phyloP scores from a whole-genome alignment of 2,329 filamentous ascomycete genomes.

The Lasiodiplodia theobromae region DNA sequence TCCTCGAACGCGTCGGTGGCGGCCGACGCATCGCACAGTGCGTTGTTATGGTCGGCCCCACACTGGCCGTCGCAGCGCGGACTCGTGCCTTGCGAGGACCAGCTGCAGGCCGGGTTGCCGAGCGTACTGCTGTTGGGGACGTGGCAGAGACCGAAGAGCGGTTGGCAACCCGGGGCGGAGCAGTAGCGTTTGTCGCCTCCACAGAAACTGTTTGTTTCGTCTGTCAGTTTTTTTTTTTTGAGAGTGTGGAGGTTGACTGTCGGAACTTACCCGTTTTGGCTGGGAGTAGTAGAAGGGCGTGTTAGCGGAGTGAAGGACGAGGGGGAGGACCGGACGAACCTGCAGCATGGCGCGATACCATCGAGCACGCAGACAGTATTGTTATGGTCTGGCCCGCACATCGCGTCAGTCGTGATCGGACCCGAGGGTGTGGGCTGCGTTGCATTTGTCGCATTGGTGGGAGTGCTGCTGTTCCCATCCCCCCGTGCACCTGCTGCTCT shows the following conservation, averaged over 20 bases:
- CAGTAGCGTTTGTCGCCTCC: constrained; percentile 26
- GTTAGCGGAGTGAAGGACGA: neutral
- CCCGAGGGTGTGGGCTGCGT: neutral
- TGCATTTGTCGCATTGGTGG: neutral
- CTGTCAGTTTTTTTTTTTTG: neutral
- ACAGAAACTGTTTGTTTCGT: constrained; percentile 19
- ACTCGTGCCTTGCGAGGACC: constrained; percentile 2
- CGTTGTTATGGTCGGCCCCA: constrained; percentile 7
- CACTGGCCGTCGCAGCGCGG: constrained; percentile 29
- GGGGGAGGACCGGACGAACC: neutral
- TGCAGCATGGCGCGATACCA: constrained; percentile 24
- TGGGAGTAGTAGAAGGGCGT: neutral
- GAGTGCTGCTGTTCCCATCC: neutral
- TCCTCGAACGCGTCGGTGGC: constrained; percentile 3
- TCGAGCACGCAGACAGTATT: constrained; percentile 19
- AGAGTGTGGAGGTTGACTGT: neutral
- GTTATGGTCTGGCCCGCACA: constrained; percentile 10
- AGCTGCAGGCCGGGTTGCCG: constrained; percentile 23
- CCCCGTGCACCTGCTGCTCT: neutral
- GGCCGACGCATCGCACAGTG: constrained; percentile 11
- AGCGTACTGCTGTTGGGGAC: constrained; percentile 23
- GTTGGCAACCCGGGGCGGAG: constrained; percentile 4
- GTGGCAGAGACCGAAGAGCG: constrained; percentile 16
- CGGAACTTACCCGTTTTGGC: constrained; percentile 13
- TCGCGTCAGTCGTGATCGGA: neutral